Conservation (phyloP, 169 alveolate species). For the Prorocentrum cordatum region DNA sequence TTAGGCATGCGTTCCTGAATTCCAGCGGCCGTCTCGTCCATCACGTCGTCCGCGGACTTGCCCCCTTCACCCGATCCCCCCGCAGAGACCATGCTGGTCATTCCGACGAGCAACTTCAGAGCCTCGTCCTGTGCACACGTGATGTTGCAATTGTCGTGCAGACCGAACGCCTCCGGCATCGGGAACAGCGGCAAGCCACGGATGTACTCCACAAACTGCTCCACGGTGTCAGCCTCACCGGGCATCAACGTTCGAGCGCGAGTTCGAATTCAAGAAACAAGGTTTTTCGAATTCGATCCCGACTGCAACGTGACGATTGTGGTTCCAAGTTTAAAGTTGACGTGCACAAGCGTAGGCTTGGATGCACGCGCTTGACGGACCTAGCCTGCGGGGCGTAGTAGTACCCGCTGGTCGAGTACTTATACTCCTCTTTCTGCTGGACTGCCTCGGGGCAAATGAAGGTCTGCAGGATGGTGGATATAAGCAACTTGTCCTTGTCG, state of each 20-base stretch:
- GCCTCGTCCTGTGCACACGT: constrained; percentile 64
- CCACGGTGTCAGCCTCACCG: neutral
- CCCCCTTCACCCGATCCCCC: constrained; percentile 52
- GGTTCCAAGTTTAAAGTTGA: neutral
- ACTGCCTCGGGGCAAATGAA: constrained; percentile 32
- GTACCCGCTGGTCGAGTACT: constrained; percentile 84
- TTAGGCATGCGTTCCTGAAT: constrained; percentile 38
- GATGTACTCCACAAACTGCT: neutral
- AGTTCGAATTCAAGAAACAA: too few species aligned
- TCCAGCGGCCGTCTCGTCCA: constrained; percentile 67
- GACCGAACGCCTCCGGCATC: constrained; percentile 91
- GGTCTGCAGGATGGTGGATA: constrained; percentile 34
- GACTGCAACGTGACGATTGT: too few species aligned
- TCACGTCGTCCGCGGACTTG: constrained; percentile 47
- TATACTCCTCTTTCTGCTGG: constrained; percentile 72
- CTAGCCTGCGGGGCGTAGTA: constrained; percentile 84
- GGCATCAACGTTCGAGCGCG: too few species aligned
- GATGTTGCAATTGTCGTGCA: constrained; percentile 79
- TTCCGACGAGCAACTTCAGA: constrained; percentile 35
- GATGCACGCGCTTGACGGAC: constrained; percentile 79
- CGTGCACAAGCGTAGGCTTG: constrained; percentile 21
- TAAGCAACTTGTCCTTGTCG: constrained; percentile 79
- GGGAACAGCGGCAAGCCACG: constrained; percentile 82
- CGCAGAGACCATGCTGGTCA: constrained; percentile 41
- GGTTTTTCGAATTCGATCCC: too few species aligned